Evolutionary conservation across 495 filamentous ascomycete genomes (phyloP).

Genomic region (Daldinia vernicosa): DNA sequence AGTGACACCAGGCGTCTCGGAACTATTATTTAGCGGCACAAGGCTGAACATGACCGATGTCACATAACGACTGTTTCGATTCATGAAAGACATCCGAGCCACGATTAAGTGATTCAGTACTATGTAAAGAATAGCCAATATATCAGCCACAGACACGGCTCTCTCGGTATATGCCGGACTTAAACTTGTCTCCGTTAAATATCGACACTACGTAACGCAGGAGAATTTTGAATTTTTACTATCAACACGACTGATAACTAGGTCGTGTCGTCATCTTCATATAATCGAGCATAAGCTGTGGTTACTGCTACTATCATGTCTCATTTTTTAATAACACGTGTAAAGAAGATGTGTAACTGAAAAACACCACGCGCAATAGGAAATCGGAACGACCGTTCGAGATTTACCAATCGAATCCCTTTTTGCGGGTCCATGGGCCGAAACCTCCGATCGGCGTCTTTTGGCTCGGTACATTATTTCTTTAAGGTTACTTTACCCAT

Average conservation of each 20-base stretch:
- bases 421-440: slow-evolving; percentile 41
- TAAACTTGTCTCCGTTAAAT: not conserved
- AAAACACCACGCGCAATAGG: not conserved
- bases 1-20: slow-evolving; percentile 8
- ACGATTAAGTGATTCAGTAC: slow-evolving; percentile 4
- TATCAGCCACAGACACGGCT: not conserved
- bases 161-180: not conserved
- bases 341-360: not conserved
- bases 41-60: slow-evolving; percentile 31
- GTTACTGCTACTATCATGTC: not conserved
- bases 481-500: slow-evolving; percentile 23
- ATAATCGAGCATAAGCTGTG: not conserved
- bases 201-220: not conserved
- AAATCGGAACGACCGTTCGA: slow-evolving; percentile 22
- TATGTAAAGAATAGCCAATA: slow-evolving; percentile 8
- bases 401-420: slow-evolving; percentile 25
- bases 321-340: slow-evolving; percentile 4
- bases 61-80: slow-evolving; percentile 15
- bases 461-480: slow-evolving; percentile 32
- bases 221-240: not conserved
- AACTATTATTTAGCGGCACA: slow-evolving; percentile 23
- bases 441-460: slow-evolving; percentile 40
- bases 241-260: not conserved
- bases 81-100: slow-evolving; percentile 16
- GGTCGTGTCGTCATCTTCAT: not conserved